These are phyloP conservation scores for Suillus subaureus DNA, from an alignment of 768 basidiomycete species.

Conservation along the genomic window DNA sequence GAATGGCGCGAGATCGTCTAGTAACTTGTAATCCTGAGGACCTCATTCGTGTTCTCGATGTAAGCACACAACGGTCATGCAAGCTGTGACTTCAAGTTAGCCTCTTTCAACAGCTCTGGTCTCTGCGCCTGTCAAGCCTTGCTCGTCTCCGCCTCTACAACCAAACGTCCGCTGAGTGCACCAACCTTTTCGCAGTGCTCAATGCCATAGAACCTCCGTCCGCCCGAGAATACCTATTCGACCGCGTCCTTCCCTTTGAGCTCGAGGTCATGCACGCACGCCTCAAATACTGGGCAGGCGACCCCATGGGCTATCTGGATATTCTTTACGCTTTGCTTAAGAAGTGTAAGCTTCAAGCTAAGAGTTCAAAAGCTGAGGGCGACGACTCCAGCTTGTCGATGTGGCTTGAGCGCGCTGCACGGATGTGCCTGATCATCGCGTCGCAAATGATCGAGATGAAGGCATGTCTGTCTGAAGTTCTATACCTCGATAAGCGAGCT, in stretches of 20 bases:
- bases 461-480: constrained; percentile 42
- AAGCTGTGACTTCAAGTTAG: neutral
- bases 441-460: constrained; percentile 87
- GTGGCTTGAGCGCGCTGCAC: constrained; percentile 83
- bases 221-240: constrained; percentile 59
- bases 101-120: constrained; percentile 66
- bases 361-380: constrained; percentile 1
- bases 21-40: constrained; percentile 73
- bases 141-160: constrained; percentile 84
- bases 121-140: constrained; percentile 76
- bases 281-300: constrained; percentile 80
- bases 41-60: constrained; percentile 62
- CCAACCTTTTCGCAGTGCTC: constrained; percentile 75
- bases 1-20: constrained; percentile 80
- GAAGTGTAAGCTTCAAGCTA: constrained; percentile 50
- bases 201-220: constrained; percentile 55
- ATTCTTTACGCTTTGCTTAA: constrained; percentile 62
- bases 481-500: neutral
- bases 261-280: constrained; percentile 70
- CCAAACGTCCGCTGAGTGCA: constrained; percentile 83
- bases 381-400: constrained; percentile 48
- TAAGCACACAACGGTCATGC: constrained; percentile 38
- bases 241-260: constrained; percentile 45
- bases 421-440: constrained; percentile 77
- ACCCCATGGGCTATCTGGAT: constrained; percentile 80